A percentile compares a stretch with the other conserved stretches of the same genome.
Evolutionary conservation across 192 early-diverging fungal genomes (phyloP).

Genomic region (Gaertneriomyces semiglobifer): DNA sequence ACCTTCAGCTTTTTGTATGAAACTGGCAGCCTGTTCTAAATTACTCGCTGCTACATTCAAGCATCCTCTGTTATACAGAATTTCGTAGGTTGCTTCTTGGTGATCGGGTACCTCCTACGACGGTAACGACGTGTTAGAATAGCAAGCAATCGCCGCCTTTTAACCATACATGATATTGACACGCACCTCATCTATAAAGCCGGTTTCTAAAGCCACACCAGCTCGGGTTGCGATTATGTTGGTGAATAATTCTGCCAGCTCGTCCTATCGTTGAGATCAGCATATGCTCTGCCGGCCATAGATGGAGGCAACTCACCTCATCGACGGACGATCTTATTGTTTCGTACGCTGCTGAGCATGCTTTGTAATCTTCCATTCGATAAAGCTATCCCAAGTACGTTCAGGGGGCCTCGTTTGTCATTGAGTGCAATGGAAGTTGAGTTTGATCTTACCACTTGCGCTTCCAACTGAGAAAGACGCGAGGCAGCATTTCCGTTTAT

Average conservation of each 20-base stretch:
- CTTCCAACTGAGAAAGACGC: constrained; percentile 49
- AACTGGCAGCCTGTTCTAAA: constrained; percentile 46
- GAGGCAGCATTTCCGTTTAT: too few relatives aligned
- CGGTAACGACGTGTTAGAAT: too few relatives aligned
- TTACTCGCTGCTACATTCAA: constrained; percentile 51
- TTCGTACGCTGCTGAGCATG: constrained; percentile 16
- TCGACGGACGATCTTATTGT: constrained; percentile 1
- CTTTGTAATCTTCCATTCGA: constrained; percentile 53
- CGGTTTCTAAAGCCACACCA: constrained; percentile 3
- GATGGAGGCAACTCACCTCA: constrained; percentile 12
- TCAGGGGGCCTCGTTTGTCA: not conserved
- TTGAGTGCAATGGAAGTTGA: not conserved
- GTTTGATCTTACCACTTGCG: constrained; percentile 55
- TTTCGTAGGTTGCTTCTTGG: constrained; percentile 48
- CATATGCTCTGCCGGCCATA: constrained; percentile 3
- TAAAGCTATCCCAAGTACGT: constrained; percentile 37
- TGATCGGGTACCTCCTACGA: too few relatives aligned
- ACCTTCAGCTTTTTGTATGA: constrained; percentile 58
- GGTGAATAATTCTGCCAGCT: constrained; percentile 10
- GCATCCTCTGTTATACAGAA: constrained; percentile 67
- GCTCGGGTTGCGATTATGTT: constrained; percentile 21
- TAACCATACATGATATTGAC: constrained; percentile 31
- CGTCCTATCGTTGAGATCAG: constrained; percentile 9
- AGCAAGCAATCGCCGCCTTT: too few relatives aligned
- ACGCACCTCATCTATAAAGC: constrained; percentile 14